A percentile compares a stretch with the other conserved stretches of the same genome.
Evolutionary conservation across 1,284 basidiomycete species (phyloP).

Genomic region (Marasmius oreades): DNA sequence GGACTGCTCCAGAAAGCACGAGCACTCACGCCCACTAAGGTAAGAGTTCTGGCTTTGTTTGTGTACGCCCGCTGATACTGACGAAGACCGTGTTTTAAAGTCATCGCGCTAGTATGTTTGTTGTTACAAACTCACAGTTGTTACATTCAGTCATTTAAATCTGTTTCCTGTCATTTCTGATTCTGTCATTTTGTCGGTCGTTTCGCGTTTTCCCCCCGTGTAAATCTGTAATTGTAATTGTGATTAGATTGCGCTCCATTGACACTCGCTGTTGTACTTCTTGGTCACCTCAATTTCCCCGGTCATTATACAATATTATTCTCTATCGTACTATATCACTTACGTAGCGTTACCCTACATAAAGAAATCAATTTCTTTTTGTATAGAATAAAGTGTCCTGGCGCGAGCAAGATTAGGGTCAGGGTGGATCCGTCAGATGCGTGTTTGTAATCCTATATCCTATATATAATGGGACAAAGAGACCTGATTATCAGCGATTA

Average conservation of each 20-base stretch:
- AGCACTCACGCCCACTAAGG: background rate
- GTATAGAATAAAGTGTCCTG: too few species aligned
- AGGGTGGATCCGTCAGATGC: too few species aligned
- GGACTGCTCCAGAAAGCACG: background rate
- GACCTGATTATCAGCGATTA: too few species aligned
- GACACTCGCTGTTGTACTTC: background rate
- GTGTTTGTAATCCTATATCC: too few species aligned
- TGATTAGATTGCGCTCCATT: background rate
- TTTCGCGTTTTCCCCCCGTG: too few species aligned
- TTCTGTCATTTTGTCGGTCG: too few species aligned
- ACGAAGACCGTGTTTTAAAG: background rate
- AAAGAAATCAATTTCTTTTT: background rate
- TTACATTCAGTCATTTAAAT: too few species aligned
- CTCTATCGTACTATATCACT: background rate
- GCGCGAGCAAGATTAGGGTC: too few species aligned
- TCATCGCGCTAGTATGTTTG: background rate
- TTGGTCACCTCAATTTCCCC: background rate
- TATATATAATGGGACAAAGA: too few species aligned
- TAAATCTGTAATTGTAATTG: background rate
- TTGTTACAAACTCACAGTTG: too few species aligned
- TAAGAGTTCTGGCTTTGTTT: background rate
- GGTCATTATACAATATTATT: background rate
- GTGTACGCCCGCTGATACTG: background rate
- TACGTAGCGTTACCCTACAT: background rate
- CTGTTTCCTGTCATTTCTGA: too few species aligned